Base-by-base conservation (phyloP, 78 protist species). In the Tieghemostelium lacteum region DNA sequence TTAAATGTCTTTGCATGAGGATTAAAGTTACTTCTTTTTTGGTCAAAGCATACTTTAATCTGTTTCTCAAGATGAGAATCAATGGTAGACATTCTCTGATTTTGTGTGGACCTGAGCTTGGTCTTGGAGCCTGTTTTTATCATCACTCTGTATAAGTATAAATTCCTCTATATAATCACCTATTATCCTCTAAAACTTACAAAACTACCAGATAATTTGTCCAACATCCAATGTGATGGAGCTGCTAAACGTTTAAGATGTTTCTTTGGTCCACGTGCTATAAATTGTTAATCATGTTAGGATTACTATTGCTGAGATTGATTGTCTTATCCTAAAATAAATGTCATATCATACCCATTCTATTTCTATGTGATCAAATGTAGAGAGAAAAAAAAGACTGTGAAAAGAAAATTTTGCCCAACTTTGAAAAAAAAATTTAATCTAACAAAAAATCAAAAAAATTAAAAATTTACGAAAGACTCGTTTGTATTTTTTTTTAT, bases 81-180 rank as follows among this genome's bases (percentile, higher is more conserved):
- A 99, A 92, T 55, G 99, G 99, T 34, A 99, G 71, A 93, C 99
- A 98, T 93, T 99, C 99, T 33, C 99, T 94, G n/a, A 85, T 62
- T 97, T 98, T 99, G 99, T 99, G 99, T 65, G 99, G 99, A 34
- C 99, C 99, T 3, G 98, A 7, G 29, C 97, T 67, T 34, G 99
- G 99, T 42, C 95, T 65, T 37, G 99, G 99, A 1, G 99, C 99
- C 92, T 76, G 62, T 78, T 67, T n/a, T n/a, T n/a, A n/a, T n/a
- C n/a, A n/a, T n/a, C n/a, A n/a, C n/a, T n/a, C n/a, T n/a, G n/a
- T n/a, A n/a, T n/a, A n/a, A n/a, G n/a, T n/a, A n/a, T n/a, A 39
- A 73, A 14, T 34, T 62, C 12, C 54, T 62, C 7, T 34, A 37
- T 34, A 12, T 7, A 22, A 22, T 22, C 39, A 55, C 22, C 22